Evolutionary conservation across 441 rosid genomes (phyloP).

Genomic region (Cnidoscolus chayamansa): DNA sequence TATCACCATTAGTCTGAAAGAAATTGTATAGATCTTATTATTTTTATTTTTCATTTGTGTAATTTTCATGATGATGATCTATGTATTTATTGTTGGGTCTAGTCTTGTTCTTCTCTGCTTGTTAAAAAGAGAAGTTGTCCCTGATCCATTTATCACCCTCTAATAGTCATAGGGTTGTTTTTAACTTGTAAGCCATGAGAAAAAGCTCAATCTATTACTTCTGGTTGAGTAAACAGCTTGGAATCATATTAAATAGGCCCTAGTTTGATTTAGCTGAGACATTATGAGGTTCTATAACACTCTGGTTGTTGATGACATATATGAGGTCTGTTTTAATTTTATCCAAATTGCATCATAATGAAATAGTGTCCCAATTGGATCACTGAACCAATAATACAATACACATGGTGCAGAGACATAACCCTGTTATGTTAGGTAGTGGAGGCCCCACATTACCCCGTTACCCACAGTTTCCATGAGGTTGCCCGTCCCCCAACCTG

Average conservation of each 20-base stretch:
- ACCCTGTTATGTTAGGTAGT: slow-evolving; percentile 26
- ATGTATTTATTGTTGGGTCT: slow-evolving; percentile 13
- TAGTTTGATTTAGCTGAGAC: not conserved
- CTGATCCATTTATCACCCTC: slow-evolving; percentile 6
- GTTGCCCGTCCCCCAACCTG: slow-evolving; percentile 17
- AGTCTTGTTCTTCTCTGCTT: slow-evolving; percentile 9
- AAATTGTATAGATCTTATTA: slow-evolving; percentile 33
- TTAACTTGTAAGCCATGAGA: slow-evolving; percentile 25
- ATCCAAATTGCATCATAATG: not conserved
- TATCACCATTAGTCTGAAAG: slow-evolving; percentile 3
- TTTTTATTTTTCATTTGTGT: not conserved
- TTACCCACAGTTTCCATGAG: slow-evolving; percentile 24
- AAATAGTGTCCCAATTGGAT: slow-evolving; percentile 6
- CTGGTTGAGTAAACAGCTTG: slow-evolving; percentile 4
- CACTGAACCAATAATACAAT: slow-evolving; percentile 29
- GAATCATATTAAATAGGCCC: not conserved
- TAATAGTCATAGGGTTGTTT: slow-evolving; percentile 14
- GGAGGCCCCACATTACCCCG: slow-evolving; percentile 20
- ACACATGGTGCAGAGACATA: slow-evolving; percentile 23
- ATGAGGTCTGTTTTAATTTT: not conserved
- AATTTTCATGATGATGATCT: slow-evolving; percentile 14
- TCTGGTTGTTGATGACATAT: too few species aligned
- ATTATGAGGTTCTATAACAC: not conserved
- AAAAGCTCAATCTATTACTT: not conserved
- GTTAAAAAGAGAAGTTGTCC: slow-evolving; percentile 8